These are phyloP conservation scores for Tulasnella sp. DNA, from an alignment of 768 basidiomycete species.

Conservation along the genomic window DNA sequence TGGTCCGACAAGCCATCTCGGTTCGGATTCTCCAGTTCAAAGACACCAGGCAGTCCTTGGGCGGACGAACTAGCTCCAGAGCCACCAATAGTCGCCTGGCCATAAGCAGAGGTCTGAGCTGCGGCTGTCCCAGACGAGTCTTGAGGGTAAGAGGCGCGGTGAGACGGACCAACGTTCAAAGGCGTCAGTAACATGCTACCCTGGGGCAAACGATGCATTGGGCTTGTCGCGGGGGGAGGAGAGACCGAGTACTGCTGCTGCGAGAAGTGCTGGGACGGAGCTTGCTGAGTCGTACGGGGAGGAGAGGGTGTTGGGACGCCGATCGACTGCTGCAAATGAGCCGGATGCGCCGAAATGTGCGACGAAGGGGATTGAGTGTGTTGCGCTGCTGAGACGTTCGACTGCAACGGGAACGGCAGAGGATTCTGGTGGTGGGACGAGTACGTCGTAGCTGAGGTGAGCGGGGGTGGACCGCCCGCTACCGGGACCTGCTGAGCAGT, in stretches of 20 bases:
- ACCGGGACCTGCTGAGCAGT: background rate
- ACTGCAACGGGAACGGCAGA: background rate
- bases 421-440: background rate
- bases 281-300: background rate
- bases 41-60: background rate
- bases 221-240: background rate
- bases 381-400: background rate
- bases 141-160: background rate
- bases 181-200: slow-evolving; percentile 9
- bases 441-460: background rate
- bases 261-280: background rate
- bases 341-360: background rate
- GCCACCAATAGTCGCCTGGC: background rate
- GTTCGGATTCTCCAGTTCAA: background rate
- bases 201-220: slow-evolving; percentile 10
- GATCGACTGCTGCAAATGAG: background rate
- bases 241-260: slow-evolving; percentile 1
- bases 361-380: background rate
- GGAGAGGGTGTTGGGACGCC: background rate
- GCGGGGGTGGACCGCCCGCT: background rate
- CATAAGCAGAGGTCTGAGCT: background rate
- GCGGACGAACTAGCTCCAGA: background rate
- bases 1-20: background rate
- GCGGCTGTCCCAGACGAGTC: background rate
- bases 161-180: background rate